A percentile compares a stretch with the other conserved stretches of the same genome.
phyloP scores from a whole-genome alignment of 1,284 basidiomycete genomes.

The Peniophora sp. region DNA sequence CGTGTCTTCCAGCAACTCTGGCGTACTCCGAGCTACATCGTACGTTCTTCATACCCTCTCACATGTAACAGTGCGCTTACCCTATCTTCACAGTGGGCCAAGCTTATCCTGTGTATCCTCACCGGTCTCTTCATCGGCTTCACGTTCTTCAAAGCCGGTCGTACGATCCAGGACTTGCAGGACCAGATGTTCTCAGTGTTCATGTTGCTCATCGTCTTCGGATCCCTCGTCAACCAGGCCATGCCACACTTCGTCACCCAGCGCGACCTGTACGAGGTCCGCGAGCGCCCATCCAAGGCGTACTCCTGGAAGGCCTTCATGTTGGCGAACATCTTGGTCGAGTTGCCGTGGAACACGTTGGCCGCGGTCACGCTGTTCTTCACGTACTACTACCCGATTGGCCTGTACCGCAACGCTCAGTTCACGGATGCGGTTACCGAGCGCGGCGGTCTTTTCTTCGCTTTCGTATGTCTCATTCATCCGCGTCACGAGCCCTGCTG shows the following conservation, averaged over 20 bases:
- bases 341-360: conserved; percentile 17
- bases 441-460: conserved; percentile 21
- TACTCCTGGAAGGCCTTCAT: conserved; percentile 41
- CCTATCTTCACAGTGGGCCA: conserved; percentile 41
- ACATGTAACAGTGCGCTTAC: neutral
- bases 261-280: conserved; percentile 59
- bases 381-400: conserved; percentile 13
- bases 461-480: conserved; percentile 14
- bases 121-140: conserved; percentile 60
- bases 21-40: neutral
- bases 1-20: neutral
- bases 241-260: conserved; percentile 26
- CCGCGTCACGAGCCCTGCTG: neutral
- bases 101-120: conserved; percentile 50
- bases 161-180: conserved; percentile 66
- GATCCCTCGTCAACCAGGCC: conserved; percentile 42
- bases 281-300: conserved; percentile 61
- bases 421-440: conserved; percentile 11
- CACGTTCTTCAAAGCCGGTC: conserved; percentile 62
- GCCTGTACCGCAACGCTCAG: conserved; percentile 11
- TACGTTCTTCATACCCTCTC: neutral
- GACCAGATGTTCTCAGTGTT: conserved; percentile 48
- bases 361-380: conserved; percentile 13
- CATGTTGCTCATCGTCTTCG: conserved; percentile 37
- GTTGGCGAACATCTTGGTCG: conserved; percentile 9